These are phyloP conservation scores for Neoarthrinium moseri DNA, from an alignment of 2,329 filamentous ascomycete genomes.

Conservation along the genomic window DNA sequence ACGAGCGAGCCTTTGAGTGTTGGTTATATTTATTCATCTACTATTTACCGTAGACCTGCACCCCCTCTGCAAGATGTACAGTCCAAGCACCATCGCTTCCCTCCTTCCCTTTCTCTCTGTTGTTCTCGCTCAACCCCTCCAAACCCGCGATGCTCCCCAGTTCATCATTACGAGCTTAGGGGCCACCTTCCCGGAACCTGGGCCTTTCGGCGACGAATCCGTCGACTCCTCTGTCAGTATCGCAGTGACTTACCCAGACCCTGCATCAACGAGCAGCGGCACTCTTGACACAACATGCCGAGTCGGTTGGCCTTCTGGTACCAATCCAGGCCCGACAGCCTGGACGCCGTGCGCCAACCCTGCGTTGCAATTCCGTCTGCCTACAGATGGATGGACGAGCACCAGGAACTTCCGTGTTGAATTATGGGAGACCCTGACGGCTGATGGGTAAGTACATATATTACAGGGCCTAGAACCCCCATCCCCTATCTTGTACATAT, in stretches of 20 bases:
- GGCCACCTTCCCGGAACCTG: slow-evolving; percentile 18
- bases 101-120: slow-evolving; percentile 17
- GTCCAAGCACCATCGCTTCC: slow-evolving; percentile 11
- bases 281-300: slow-evolving; percentile 21
- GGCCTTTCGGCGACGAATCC: slow-evolving; percentile 13
- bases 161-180: slow-evolving; percentile 19
- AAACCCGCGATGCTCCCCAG: slow-evolving; percentile 14
- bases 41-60: too few relatives aligned
- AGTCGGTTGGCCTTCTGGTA: slow-evolving; percentile 17
- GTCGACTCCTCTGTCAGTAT: slow-evolving; percentile 19
- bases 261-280: slow-evolving; percentile 12
- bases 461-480: too few relatives aligned
- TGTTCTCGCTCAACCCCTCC: slow-evolving; percentile 16
- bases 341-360: slow-evolving; percentile 19
- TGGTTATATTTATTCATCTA: too few relatives aligned
- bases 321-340: slow-evolving; percentile 15
- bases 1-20: too few relatives aligned
- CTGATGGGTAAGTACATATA: slow-evolving; percentile 19
- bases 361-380: slow-evolving; percentile 18
- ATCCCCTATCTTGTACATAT: too few relatives aligned
- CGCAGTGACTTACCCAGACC: slow-evolving; percentile 18
- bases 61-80: slow-evolving; percentile 14
- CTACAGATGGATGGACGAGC: slow-evolving; percentile 19
- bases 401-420: slow-evolving; percentile 20
- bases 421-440: slow-evolving; percentile 15